Percentiles rank a stretch among this genome's conserved stretches.
phyloP scores from a whole-genome alignment of 1,139 yeast genomes.

The Magnusiomyces ingens region DNA sequence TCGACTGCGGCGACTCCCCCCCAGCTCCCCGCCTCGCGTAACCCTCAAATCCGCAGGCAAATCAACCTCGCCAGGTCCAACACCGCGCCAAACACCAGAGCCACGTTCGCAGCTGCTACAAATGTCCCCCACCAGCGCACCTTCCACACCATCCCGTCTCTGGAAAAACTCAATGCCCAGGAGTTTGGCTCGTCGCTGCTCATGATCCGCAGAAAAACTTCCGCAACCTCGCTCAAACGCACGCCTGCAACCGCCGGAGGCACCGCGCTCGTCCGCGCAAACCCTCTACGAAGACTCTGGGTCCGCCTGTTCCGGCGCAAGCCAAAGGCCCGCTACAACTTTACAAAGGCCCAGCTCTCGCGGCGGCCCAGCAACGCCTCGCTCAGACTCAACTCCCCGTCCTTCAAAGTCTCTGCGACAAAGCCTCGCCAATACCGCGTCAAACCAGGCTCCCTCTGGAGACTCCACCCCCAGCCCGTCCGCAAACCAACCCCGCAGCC shows the following conservation, averaged over 20 bases:
- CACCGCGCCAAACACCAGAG: neutral
- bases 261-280: slow-evolving; percentile 20
- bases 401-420: neutral
- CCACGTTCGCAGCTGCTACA: neutral
- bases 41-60: neutral
- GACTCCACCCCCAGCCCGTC: slow-evolving; percentile 8
- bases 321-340: neutral
- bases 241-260: slow-evolving; percentile 5
- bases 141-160: slow-evolving; percentile 5
- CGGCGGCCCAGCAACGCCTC: neutral
- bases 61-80: neutral
- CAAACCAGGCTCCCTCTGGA: slow-evolving; percentile 8
- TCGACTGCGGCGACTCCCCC: neutral
- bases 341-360: slow-evolving; percentile 15
- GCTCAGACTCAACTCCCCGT: neutral
- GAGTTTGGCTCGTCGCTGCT: slow-evolving; percentile 14
- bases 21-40: neutral
- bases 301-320: slow-evolving; percentile 16
- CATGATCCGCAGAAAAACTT: slow-evolving; percentile 18
- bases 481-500: slow-evolving; percentile 1
- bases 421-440: slow-evolving; percentile 7
- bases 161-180: slow-evolving; percentile 12
- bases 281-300: slow-evolving; percentile 22
- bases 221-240: slow-evolving; percentile 17
- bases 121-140: neutral